Evolutionary conservation across 805 yeast species (phyloP).

Genomic region (Suhomyces kilbournensis): DNA sequence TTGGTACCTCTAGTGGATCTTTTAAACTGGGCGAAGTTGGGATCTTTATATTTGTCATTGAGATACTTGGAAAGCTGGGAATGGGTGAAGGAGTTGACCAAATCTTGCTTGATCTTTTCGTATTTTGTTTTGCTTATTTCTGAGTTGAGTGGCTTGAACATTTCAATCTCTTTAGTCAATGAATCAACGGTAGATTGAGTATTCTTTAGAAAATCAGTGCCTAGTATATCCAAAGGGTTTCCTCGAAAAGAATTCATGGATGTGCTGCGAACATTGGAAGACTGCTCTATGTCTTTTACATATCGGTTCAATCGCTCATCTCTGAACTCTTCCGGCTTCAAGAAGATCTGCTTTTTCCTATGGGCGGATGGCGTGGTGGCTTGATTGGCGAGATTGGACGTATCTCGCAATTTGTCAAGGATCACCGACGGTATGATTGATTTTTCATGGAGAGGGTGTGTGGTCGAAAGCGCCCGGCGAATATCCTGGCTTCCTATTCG

Average conservation of each 20-base stretch:
- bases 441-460: conserved; percentile 1
- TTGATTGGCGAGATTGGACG: conserved; percentile 7
- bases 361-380: not conserved
- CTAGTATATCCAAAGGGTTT: conserved; percentile 5
- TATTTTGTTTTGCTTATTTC: conserved; percentile 7
- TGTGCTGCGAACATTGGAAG: conserved; percentile 2
- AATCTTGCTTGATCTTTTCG: conserved; percentile 5
- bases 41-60: conserved; percentile 4
- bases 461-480: not conserved
- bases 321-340: conserved; percentile 16
- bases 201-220: conserved; percentile 4
- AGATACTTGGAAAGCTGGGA: conserved; percentile 12
- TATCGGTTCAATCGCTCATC: conserved; percentile 15
- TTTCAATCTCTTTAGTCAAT: conserved; percentile 5
- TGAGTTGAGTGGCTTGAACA: conserved; percentile 6
- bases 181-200: not conserved
- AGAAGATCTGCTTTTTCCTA: conserved; percentile 10
- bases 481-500: not conserved
- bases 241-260: not conserved
- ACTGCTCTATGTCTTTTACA: conserved; percentile 10
- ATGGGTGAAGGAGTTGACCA: conserved; percentile 10
- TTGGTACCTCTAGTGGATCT: conserved; percentile 10
- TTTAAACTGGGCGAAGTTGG: conserved; percentile 4
- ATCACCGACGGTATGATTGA: conserved; percentile 16
- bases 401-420: conserved; percentile 11